These are phyloP conservation scores for Penicillium roqueforti DNA, from an alignment of 495 filamentous ascomycete species.

Conservation along the genomic window DNA sequence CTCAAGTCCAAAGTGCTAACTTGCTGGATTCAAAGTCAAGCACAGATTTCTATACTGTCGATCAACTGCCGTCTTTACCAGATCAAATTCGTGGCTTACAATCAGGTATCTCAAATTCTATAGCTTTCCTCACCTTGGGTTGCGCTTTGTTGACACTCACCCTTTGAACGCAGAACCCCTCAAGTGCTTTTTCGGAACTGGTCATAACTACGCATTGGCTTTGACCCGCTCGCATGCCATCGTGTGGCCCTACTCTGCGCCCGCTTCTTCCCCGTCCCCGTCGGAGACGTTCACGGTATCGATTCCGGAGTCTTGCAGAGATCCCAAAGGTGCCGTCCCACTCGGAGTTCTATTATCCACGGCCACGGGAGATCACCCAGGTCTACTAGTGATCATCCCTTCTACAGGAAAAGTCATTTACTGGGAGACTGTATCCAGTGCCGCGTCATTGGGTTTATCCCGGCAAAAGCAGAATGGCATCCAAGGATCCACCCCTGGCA, in stretches of 20 bases:
- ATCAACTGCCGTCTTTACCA: slow-evolving; percentile 76
- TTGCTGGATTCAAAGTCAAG: slow-evolving; percentile 56
- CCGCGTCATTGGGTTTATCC: slow-evolving; percentile 68
- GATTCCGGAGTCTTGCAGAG: slow-evolving; percentile 67
- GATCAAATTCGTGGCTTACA: slow-evolving; percentile 61
- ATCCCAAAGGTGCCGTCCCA: slow-evolving; percentile 62
- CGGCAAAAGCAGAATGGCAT: slow-evolving; percentile 73
- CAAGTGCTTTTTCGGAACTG: slow-evolving; percentile 56
- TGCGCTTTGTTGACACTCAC: slow-evolving; percentile 17
- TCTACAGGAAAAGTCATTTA: slow-evolving; percentile 79
- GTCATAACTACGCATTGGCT: slow-evolving; percentile 69
- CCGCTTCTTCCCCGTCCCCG: slow-evolving; percentile 51
- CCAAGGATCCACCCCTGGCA: slow-evolving; percentile 63
- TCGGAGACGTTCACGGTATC: slow-evolving; percentile 70
- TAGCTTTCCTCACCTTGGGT: neutral
- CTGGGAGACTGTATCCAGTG: slow-evolving; percentile 90
- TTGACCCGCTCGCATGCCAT: slow-evolving; percentile 76
- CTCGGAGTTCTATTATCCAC: slow-evolving; percentile 77
- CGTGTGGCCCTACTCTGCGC: slow-evolving; percentile 75
- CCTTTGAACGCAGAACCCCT: slow-evolving; percentile 25
- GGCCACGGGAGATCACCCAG: slow-evolving; percentile 68
- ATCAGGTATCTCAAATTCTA: slow-evolving; percentile 43
- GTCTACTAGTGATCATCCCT: slow-evolving; percentile 79
- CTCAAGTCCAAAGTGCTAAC: slow-evolving; percentile 17
- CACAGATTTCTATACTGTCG: slow-evolving; percentile 82